Percentiles rank a stretch among this genome's conserved stretches.
Evolutionary conservation across 2,329 filamentous ascomycete species (phyloP).

Genomic region (Elsinoe batatas): DNA sequence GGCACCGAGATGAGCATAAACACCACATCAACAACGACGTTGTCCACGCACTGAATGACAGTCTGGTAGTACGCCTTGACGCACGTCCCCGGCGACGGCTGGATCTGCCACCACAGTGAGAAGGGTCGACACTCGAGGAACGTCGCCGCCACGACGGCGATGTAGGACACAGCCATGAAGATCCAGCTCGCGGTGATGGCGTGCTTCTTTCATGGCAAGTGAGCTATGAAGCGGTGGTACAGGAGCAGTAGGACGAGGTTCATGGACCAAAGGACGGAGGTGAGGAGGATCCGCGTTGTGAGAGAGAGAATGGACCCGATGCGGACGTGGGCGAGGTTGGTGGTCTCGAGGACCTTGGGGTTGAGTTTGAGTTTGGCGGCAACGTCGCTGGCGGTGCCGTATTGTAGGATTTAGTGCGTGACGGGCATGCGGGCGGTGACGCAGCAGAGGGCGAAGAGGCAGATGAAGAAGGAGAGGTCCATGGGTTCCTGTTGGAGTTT

Average conservation of each 20-base stretch:
- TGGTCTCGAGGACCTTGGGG: not conserved
- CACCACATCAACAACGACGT: constrained; percentile 22
- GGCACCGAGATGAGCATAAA: constrained; percentile 22
- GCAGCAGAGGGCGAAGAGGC: not conserved
- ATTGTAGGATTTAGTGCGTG: not conserved
- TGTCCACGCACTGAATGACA: constrained; percentile 26
- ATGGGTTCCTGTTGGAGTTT: not conserved
- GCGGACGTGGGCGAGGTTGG: constrained; percentile 1
- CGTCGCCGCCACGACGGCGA: constrained; percentile 26
- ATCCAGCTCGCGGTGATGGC: constrained; percentile 20
- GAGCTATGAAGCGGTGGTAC: constrained; percentile 15
- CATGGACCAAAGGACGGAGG: constrained; percentile 17
- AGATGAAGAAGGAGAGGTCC: constrained; percentile 8
- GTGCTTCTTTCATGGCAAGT: constrained; percentile 15
- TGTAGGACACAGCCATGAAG: constrained; percentile 22
- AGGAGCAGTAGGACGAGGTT: constrained; percentile 16
- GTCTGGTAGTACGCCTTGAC: constrained; percentile 28
- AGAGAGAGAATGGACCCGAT: constrained; percentile 17
- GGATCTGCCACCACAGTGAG: constrained; percentile 22
- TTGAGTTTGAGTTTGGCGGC: not conserved
- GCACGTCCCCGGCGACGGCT: constrained; percentile 18
- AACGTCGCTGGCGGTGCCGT: constrained; percentile 1
- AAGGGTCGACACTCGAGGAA: constrained; percentile 32
- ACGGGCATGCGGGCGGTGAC: not conserved
- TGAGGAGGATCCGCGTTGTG: constrained; percentile 14